phyloP scores from a whole-genome alignment of 2,329 filamentous ascomycete genomes.

The Penicillium concentricum region DNA sequence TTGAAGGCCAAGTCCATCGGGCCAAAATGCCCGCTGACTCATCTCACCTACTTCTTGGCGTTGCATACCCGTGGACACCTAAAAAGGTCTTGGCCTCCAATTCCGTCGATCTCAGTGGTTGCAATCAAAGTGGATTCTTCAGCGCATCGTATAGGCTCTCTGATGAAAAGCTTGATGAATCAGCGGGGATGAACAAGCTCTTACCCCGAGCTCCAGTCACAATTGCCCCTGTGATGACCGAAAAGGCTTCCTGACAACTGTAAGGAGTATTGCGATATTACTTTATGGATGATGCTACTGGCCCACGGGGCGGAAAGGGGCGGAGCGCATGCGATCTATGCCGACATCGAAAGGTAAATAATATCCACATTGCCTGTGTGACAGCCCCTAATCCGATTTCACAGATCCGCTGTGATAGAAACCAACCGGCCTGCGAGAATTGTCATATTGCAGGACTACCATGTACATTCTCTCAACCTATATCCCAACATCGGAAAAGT shows the following conservation, averaged over 20 bases:
- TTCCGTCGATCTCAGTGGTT: neutral
- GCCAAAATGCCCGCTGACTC: neutral
- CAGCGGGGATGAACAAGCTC: neutral
- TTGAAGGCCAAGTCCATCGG: neutral
- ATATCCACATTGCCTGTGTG: neutral
- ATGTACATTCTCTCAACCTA: conserved; percentile 21
- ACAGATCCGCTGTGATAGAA: conserved; percentile 28
- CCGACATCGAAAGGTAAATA: conserved; percentile 9
- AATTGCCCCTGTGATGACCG: neutral
- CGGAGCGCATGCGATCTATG: conserved; percentile 10
- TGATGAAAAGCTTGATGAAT: conserved; percentile 4
- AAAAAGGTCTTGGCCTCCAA: neutral
- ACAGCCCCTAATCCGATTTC: neutral
- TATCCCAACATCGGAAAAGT: conserved; percentile 15
- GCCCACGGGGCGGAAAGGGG: conserved; percentile 1
- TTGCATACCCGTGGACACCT: neutral
- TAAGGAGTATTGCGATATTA: neutral
- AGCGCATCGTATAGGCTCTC: neutral
- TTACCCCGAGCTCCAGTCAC: neutral
- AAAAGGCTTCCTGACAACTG: neutral
- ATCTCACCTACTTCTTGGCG: neutral
- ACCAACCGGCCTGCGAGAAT: conserved; percentile 25
- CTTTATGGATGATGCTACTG: conserved; percentile 7
- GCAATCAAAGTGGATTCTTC: neutral
- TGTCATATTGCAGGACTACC: conserved; percentile 20